Evolutionary conservation across 108 stramenopile genomes (phyloP).

Genomic region (Skeletonema potamos): DNA sequence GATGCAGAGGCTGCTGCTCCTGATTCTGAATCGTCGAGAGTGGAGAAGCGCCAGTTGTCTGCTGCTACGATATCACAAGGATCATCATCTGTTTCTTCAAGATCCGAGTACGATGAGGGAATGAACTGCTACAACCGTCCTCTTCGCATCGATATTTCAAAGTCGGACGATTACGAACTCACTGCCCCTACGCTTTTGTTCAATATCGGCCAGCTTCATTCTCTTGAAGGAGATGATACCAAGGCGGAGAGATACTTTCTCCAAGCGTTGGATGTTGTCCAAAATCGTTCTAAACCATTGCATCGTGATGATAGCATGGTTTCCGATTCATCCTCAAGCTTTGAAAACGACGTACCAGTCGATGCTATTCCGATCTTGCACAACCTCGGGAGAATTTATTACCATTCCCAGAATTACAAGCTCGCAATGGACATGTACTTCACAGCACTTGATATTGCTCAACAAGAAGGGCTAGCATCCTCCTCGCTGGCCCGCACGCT

Average conservation of each 20-base stretch:
- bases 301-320: not conserved
- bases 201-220: conserved; percentile 54
- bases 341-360: not conserved
- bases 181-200: conserved; percentile 45
- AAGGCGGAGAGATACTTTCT: conserved; percentile 7
- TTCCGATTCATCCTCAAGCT: not conserved
- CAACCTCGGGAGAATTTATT: conserved; percentile 23
- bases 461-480: not conserved
- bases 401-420: conserved; percentile 11
- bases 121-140: conserved; percentile 47
- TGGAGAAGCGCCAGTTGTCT: not conserved
- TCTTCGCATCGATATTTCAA: conserved; percentile 34
- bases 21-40: not conserved
- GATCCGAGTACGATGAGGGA: conserved; percentile 59
- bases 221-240: conserved; percentile 1
- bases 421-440: conserved; percentile 16
- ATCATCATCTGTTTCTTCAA: not conserved
- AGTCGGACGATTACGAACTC: not conserved
- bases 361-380: conserved; percentile 26
- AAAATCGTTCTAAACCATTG: not conserved
- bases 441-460: conserved; percentile 6
- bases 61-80: not conserved
- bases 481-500: conserved; percentile 7
- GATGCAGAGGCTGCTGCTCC: not conserved
- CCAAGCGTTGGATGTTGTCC: conserved; percentile 7